Base-by-base conservation (phyloP, 495 filamentous ascomycete species). In the Tuber microsphaerosporum region DNA sequence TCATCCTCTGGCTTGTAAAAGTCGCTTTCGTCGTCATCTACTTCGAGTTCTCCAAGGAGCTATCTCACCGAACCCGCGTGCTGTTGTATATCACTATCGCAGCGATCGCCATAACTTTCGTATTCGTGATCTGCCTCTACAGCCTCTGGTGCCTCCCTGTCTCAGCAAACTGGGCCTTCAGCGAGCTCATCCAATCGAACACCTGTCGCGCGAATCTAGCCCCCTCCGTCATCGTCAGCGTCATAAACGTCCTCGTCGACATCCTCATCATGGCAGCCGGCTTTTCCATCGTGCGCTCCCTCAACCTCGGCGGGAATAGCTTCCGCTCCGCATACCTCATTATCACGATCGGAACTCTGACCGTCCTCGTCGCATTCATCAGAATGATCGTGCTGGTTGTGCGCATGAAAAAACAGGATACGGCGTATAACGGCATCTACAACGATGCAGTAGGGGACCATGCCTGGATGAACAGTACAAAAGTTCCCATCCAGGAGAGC, bases 11-110 rank as follows among this genome's bases (percentile, higher is more conserved):
- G 56, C 56, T 65, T 2, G 26, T 65, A 34, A 65, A 65, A 34
- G 56, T 65, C 26, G 26, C 56, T 16, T 65, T 65, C 56, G 31
- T 65, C 56, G 26, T 65, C 56, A 65, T 65, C 56, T 65, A 65
- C 56, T 65, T 65, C 14, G 56, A 65, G 6, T 65, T 65, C 56
- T 31, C 26, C 26, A 65, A 65, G 26, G 56, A 65, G 26, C 56
- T 65, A 16, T 34, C 56, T 26, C 56, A 17, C 56, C 56, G 26
- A 16, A 65, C 56, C 12, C 56, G 56, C 26, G 34, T 4, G 3
- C 26, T 65, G 0, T 14, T 65, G 56, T 65, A 65, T 34, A 65
- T 65, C 56, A 65, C 56, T 10, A 65, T 65, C 26, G 56, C 56
- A 17, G 56, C 56, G 26, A 14, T 65, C 26, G 56, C 56, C 26